These are phyloP conservation scores for Meredithiella fracta DNA, from an alignment of 2,329 filamentous ascomycete species.

Conservation along the genomic window DNA sequence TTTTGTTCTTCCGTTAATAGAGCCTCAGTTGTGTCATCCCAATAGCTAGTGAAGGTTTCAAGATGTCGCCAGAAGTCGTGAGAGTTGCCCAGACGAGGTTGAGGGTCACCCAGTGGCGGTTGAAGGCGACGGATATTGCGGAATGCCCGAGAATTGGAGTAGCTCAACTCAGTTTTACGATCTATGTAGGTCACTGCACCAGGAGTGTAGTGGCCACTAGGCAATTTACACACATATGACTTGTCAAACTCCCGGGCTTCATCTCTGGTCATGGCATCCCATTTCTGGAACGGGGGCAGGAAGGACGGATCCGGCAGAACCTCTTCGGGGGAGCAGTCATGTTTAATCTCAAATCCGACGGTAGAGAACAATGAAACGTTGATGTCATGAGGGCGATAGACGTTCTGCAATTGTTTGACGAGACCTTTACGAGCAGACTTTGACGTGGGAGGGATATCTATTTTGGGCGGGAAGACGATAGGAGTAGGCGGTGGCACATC, in stretches of 20 bases:
- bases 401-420: slow-evolving; percentile 34
- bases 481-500: slow-evolving; percentile 41
- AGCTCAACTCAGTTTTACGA: slow-evolving; percentile 39
- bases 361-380: slow-evolving; percentile 36
- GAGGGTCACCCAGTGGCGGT: slow-evolving; percentile 34
- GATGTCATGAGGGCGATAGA: slow-evolving; percentile 36
- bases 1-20: slow-evolving; percentile 15
- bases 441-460: slow-evolving; percentile 17
- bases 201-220: slow-evolving; percentile 37
- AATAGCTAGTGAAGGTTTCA: slow-evolving; percentile 41
- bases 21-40: slow-evolving; percentile 41
- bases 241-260: slow-evolving; percentile 33
- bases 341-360: slow-evolving; percentile 38
- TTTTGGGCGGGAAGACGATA: slow-evolving; percentile 29
- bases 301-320: slow-evolving; percentile 37
- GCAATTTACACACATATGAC: slow-evolving; percentile 31
- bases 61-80: slow-evolving; percentile 51
- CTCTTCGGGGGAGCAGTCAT: slow-evolving; percentile 30
- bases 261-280: slow-evolving; percentile 33
- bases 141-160: slow-evolving; percentile 41
- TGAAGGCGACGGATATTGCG: slow-evolving; percentile 43
- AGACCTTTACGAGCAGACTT: slow-evolving; percentile 23
- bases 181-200: slow-evolving; percentile 43
- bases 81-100: slow-evolving; percentile 42
- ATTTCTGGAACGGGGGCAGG: slow-evolving; percentile 36